Conservation (phyloP, 768 basidiomycete species). For the Termitomyces sp. region DNA sequence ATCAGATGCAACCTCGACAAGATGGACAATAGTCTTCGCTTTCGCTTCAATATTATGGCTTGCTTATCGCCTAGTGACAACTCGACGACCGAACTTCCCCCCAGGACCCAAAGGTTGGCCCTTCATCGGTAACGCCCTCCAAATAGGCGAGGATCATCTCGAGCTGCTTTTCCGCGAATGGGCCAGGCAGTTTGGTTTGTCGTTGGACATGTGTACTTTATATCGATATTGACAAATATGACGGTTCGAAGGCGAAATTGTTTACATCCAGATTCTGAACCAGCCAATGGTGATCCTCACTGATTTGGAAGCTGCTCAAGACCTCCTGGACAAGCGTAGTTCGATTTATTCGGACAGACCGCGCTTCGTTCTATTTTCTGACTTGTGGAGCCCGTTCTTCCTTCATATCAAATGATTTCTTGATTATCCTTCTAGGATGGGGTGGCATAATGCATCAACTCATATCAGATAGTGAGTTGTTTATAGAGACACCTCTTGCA, state of each 20-base stretch:
- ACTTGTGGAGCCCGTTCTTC: slow-evolving; percentile 31
- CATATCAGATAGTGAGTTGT: slow-evolving; percentile 40
- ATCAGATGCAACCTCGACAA: slow-evolving; percentile 1
- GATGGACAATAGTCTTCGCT: slow-evolving; percentile 9
- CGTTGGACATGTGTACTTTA: not conserved
- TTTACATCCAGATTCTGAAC: slow-evolving; percentile 36
- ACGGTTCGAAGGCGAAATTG: slow-evolving; percentile 32
- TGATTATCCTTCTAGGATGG: slow-evolving; percentile 31
- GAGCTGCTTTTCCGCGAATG: slow-evolving; percentile 36
- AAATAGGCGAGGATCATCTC: slow-evolving; percentile 34
- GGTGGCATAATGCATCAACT: slow-evolving; percentile 42
- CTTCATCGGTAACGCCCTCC: slow-evolving; percentile 42
- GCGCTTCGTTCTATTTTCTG: slow-evolving; percentile 40
- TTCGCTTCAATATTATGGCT: slow-evolving; percentile 12
- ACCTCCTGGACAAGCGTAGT: slow-evolving; percentile 49
- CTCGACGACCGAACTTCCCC: slow-evolving; percentile 26
- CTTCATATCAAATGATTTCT: not conserved
- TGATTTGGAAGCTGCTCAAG: slow-evolving; percentile 36
- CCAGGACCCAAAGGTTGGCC: slow-evolving; percentile 44
- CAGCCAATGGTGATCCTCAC: slow-evolving; percentile 47
- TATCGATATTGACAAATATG: not conserved
- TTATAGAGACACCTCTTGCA: not conserved
- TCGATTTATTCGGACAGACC: slow-evolving; percentile 51
- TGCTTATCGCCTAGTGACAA: slow-evolving; percentile 18
- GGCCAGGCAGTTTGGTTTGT: slow-evolving; percentile 39